Percentiles rank a stretch among this genome's conserved stretches.
Conservation (phyloP, 768 basidiomycete species). For the Lactarius tabidus region DNA sequence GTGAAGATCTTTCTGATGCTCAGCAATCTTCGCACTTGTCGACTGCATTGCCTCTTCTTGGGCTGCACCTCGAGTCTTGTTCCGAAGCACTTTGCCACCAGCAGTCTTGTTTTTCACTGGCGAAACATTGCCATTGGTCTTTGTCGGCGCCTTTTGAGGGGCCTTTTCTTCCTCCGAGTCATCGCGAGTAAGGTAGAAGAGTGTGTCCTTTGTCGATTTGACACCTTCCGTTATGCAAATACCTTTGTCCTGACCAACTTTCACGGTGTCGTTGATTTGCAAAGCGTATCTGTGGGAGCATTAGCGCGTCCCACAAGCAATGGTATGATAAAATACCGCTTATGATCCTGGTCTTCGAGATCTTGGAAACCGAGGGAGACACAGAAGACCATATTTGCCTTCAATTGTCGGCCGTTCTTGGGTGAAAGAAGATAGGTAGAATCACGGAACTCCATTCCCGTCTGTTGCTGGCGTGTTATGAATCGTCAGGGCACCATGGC, state of each 20-base stretch:
- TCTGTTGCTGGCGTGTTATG: slow-evolving; percentile 44
- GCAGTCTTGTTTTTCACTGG: slow-evolving; percentile 71
- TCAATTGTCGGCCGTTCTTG: slow-evolving; percentile 71
- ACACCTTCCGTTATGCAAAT: slow-evolving; percentile 78
- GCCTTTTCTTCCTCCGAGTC: slow-evolving; percentile 54
- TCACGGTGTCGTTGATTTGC: slow-evolving; percentile 85
- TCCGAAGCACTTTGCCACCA: slow-evolving; percentile 82
- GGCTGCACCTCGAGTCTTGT: slow-evolving; percentile 84
- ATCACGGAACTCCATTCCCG: slow-evolving; percentile 94
- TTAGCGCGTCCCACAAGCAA: not conserved
- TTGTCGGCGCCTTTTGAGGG: slow-evolving; percentile 52
- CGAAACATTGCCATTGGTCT: slow-evolving; percentile 56
- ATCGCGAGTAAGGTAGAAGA: slow-evolving; percentile 75
- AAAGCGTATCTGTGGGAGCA: slow-evolving; percentile 65
- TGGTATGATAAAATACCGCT: slow-evolving; percentile 52
- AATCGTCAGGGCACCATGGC: not conserved
- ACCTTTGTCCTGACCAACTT: slow-evolving; percentile 62
- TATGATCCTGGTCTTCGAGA: slow-evolving; percentile 68
- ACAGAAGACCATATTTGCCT: slow-evolving; percentile 81
- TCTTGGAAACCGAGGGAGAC: slow-evolving; percentile 83
- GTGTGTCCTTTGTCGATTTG: slow-evolving; percentile 78
- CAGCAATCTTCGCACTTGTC: slow-evolving; percentile 70
- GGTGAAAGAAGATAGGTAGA: slow-evolving; percentile 73
- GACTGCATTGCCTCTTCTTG: slow-evolving; percentile 82
- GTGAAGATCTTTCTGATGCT: slow-evolving; percentile 86